These are phyloP conservation scores for Ustilago bromivora DNA, from an alignment of 1,284 basidiomycete species.

Conservation along the genomic window DNA sequence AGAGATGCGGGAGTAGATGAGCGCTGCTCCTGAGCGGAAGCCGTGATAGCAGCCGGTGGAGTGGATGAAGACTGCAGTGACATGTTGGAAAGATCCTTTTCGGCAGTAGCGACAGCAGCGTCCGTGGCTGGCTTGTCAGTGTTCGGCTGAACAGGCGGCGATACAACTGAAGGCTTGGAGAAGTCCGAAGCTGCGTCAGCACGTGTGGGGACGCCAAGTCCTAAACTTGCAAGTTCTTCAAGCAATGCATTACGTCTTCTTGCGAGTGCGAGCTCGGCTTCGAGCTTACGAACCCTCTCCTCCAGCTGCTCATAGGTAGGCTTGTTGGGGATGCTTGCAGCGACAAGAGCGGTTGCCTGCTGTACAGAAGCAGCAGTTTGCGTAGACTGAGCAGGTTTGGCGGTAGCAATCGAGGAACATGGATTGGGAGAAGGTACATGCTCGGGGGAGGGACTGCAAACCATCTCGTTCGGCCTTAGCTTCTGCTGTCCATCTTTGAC, in stretches of 20 bases:
- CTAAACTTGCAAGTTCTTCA: slow-evolving; percentile 45
- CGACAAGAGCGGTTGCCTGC: neutral
- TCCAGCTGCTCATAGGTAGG: slow-evolving; percentile 47
- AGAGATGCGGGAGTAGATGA: slow-evolving; percentile 17
- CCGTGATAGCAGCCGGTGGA: neutral
- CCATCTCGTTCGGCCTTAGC: slow-evolving; percentile 46
- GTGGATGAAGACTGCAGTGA: slow-evolving; percentile 9
- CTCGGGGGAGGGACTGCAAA: slow-evolving; percentile 40
- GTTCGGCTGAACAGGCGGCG: slow-evolving; percentile 1
- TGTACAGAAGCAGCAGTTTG: neutral
- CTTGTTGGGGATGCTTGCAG: slow-evolving; percentile 11
- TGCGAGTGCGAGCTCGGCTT: slow-evolving; percentile 45
- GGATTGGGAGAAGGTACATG: slow-evolving; percentile 22
- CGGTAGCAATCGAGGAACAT: neutral
- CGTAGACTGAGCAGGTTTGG: neutral
- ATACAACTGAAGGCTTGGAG: neutral
- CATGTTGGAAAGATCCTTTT: slow-evolving; percentile 16
- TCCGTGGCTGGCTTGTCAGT: neutral
- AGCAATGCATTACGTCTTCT: slow-evolving; percentile 36
- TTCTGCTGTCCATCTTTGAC: slow-evolving; percentile 46
- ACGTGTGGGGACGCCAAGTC: slow-evolving; percentile 28
- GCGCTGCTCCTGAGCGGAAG: neutral
- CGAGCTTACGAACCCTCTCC: slow-evolving; percentile 34
- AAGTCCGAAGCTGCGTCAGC: slow-evolving; percentile 2
- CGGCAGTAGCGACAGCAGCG: neutral